Conservation (phyloP, 345 rosid genomes). For the Clarkia xantiana region DNA sequence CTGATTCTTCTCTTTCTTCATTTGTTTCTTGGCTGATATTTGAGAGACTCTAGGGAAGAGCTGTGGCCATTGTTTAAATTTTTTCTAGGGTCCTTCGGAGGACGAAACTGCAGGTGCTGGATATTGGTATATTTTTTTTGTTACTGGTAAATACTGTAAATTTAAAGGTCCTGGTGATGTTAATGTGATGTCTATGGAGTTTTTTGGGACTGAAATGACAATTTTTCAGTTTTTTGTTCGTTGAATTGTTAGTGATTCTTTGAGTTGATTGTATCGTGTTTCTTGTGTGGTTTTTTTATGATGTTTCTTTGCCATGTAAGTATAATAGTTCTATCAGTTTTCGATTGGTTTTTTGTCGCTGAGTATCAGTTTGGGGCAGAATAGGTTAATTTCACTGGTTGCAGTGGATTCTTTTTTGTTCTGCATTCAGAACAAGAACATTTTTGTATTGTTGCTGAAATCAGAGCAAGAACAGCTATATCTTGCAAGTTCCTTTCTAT, state of each 20-base stretch:
- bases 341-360: too few species aligned
- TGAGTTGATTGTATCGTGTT: neutral
- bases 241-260: neutral
- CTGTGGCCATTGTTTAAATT: neutral
- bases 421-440: neutral
- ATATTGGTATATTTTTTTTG: too few species aligned
- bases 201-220: too few species aligned
- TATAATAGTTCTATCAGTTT: neutral
- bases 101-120: too few species aligned
- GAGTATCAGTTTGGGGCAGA: neutral
- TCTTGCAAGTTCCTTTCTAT: neutral
- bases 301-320: neutral
- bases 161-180: neutral
- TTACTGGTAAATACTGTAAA: neutral
- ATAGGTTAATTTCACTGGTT: neutral
- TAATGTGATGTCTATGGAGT: neutral
- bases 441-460: neutral
- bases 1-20: neutral
- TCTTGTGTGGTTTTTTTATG: neutral
- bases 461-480: neutral
- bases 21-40: neutral
- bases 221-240: neutral
- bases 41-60: neutral
- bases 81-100: neutral
- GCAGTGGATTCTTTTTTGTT: neutral